phyloP scores from a whole-genome alignment of 2,329 filamentous ascomycete species.

The Aspergillus ruber region DNA sequence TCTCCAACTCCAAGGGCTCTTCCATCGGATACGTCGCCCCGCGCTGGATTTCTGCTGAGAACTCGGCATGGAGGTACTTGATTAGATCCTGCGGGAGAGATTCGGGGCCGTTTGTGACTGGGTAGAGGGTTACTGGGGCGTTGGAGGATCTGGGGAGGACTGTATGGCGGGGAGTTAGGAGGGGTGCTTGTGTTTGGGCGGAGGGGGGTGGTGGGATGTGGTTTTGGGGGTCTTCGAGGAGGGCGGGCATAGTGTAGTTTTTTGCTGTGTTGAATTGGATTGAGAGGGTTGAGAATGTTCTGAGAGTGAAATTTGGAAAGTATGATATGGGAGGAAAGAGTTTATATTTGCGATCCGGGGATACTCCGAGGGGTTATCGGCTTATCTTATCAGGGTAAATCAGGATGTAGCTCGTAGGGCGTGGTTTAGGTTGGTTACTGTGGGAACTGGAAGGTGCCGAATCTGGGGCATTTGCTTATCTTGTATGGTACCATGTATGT shows the following conservation, averaged over 20 bases:
- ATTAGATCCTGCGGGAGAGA: constrained; percentile 20
- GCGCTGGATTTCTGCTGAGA: constrained; percentile 28
- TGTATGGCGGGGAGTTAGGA: constrained; percentile 16
- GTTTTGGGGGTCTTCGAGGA: constrained; percentile 30
- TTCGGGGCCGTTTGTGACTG: constrained; percentile 16
- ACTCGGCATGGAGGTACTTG: constrained; percentile 24
- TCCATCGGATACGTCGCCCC: constrained; percentile 37
- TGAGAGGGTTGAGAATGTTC: not conserved
- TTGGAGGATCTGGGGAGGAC: constrained; percentile 17
- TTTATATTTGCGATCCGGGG: not conserved
- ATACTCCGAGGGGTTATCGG: too few relatives aligned
- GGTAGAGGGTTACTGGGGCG: constrained; percentile 22
- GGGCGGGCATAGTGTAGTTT: constrained; percentile 24
- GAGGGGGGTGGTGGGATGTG: constrained; percentile 20
- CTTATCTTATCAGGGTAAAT: not conserved
- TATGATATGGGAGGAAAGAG: too few relatives aligned
- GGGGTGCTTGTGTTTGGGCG: constrained; percentile 12
- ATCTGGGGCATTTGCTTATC: too few relatives aligned
- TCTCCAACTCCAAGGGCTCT: constrained; percentile 21
- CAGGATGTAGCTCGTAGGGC: not conserved
- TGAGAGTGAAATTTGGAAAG: too few relatives aligned
- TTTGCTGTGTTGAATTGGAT: not conserved
- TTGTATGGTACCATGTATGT: too few relatives aligned
- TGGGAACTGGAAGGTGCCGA: too few relatives aligned
- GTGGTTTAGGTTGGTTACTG: not conserved